Percentiles rank a stretch among this genome's conserved stretches.
phyloP scores from a whole-genome alignment of 1,284 basidiomycete genomes.

The Ganoderma multipileum region DNA sequence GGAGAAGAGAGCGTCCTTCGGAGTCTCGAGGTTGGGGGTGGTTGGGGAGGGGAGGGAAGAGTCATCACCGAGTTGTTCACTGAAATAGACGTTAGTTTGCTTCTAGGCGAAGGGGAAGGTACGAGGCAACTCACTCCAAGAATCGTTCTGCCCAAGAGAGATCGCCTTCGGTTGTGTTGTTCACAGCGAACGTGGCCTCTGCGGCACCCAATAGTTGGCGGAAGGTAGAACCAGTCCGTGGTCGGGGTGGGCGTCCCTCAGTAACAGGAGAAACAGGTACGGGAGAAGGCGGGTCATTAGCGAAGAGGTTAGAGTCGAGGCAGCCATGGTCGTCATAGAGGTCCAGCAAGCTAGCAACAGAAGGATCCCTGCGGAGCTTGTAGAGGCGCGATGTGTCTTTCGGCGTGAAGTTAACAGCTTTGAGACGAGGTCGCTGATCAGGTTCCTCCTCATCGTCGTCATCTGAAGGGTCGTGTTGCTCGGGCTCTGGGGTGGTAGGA shows the following conservation, averaged over 20 bases:
- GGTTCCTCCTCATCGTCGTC: constrained; percentile 18
- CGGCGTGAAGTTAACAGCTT: constrained; percentile 46
- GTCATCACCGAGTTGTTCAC: constrained; percentile 34
- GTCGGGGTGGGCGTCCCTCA: constrained; percentile 57
- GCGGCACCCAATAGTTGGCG: constrained; percentile 70
- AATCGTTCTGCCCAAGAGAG: constrained; percentile 83
- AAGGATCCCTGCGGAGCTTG: constrained; percentile 75
- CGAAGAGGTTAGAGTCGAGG: constrained; percentile 65
- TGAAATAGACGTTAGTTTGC: constrained; percentile 10
- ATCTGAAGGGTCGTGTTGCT: constrained; percentile 18
- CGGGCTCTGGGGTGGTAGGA: constrained; percentile 26
- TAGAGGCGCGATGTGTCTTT: constrained; percentile 60
- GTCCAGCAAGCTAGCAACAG: constrained; percentile 72
- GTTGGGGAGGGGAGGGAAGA: constrained; percentile 37
- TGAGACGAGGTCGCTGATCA: constrained; percentile 33
- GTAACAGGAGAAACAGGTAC: constrained; percentile 33
- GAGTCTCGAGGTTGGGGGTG: constrained; percentile 38
- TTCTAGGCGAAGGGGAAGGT: not conserved
- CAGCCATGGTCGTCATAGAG: constrained; percentile 77
- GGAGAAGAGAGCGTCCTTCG: constrained; percentile 38
- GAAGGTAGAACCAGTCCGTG: constrained; percentile 71
- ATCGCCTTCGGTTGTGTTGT: constrained; percentile 62
- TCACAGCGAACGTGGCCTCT: constrained; percentile 43
- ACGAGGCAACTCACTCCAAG: constrained; percentile 57
- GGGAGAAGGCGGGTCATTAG: constrained; percentile 60